These are phyloP conservation scores for Ramularia endophylla DNA, from an alignment of 2,329 filamentous ascomycete species.

Conservation along the genomic window DNA sequence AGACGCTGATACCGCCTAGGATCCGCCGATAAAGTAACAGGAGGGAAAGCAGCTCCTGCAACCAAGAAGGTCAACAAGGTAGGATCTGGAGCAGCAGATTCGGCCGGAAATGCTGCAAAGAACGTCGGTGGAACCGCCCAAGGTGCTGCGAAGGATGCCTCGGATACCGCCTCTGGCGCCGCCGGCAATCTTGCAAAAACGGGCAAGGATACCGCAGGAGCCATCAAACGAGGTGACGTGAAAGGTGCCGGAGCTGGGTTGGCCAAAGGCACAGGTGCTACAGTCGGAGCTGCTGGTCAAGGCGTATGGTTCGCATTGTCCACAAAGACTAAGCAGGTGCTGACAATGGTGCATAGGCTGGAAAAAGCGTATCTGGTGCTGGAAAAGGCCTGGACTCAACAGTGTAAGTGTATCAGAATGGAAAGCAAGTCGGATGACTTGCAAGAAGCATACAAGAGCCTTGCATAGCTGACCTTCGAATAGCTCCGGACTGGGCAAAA, in stretches of 20 bases:
- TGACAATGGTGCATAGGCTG: neutral
- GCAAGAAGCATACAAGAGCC: too few relatives aligned
- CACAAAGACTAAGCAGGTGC: too few relatives aligned
- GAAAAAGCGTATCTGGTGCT: constrained; percentile 11
- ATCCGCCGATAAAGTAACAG: constrained; percentile 31
- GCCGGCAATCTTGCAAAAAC: constrained; percentile 25
- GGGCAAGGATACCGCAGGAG: constrained; percentile 23
- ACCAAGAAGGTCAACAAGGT: constrained; percentile 31
- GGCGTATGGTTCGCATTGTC: too few relatives aligned
- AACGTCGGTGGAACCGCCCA: constrained; percentile 32
- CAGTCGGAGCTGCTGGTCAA: constrained; percentile 28
- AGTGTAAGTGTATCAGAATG: constrained; percentile 4
- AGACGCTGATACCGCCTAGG: constrained; percentile 17
- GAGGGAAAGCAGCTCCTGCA: constrained; percentile 23
- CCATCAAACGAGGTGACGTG: constrained; percentile 24
- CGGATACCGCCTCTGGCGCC: constrained; percentile 25
- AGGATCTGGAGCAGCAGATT: constrained; percentile 31
- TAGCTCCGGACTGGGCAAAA: constrained; percentile 9
- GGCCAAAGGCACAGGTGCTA: constrained; percentile 18
- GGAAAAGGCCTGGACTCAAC: constrained; percentile 23
- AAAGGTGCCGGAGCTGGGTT: constrained; percentile 24
- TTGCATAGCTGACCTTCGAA: constrained; percentile 7
- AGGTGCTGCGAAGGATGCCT: constrained; percentile 28
- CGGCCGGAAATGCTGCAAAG: constrained; percentile 30
- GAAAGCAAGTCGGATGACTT: too few relatives aligned